Evolutionary conservation across 345 rosid genomes (phyloP), one percentile per base, ranked within the genome.

Genomic region (Populus euphratica): DNA sequence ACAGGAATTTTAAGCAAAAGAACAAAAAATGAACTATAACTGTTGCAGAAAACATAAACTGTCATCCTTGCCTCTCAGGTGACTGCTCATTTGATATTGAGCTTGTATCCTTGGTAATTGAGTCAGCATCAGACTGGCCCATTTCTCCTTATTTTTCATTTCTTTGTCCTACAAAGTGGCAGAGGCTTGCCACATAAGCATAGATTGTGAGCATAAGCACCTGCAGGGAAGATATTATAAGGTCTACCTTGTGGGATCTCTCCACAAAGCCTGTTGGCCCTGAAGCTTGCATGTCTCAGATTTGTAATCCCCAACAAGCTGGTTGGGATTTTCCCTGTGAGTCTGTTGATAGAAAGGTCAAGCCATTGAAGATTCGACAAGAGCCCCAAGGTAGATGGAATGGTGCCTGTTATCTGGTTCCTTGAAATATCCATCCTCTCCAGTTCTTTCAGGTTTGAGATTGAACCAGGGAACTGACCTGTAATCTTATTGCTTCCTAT

Each of bases 151-250:
- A 69, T 68, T 72, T 80, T 82, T 72, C 81, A 73, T 54, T 73
- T 81, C 82, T 70, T 80, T 69, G 71, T 85, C 82, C 85, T 86
- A 76, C 99, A 93, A 52, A 94, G 90, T 73, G 92, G 93, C 81
- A 95, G 44, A 6, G 99, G 99, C 73, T 89, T 92, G 78, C 97
- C 99, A 69, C 99, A 95, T 77, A 95, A 83, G 90, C 99, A 95
- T 44, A 91, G 87, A 79, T 93, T 95, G 75, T 95, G 97, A 63
- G 90, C 91, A 87, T 93, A 95, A 71, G 99, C 97, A 72, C 83
- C 86, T 25, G 90, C 86, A 12, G 92, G 96, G 76, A 95, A 95
- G 71, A 90, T 82, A 78, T 86, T 90, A 77, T 87, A 92, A 44
- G 99, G 99, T 80, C 93, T 89, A 27, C 93, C 92, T 81, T 95